Percentiles rank a stretch among this genome's conserved stretches.
phyloP scores from a whole-genome alignment of 495 filamentous ascomycete genomes.

The Tuber indicum region DNA sequence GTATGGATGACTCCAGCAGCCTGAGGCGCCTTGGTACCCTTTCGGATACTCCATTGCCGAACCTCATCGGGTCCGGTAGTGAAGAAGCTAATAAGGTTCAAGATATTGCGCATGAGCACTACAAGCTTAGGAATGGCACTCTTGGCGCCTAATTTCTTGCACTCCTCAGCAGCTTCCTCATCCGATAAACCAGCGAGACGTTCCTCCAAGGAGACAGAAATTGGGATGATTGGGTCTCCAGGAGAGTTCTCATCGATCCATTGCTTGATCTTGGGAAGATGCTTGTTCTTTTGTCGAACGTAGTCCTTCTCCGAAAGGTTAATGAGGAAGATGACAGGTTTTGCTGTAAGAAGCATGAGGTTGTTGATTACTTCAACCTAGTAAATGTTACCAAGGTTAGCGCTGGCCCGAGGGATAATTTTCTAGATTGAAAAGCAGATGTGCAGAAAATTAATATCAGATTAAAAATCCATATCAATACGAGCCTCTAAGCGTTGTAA shows the following conservation, averaged over 20 bases:
- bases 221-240: slow-evolving; percentile 83
- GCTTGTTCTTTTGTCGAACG: slow-evolving; percentile 98
- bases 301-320: slow-evolving; percentile 97
- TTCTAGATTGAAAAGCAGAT: background rate
- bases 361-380: slow-evolving; percentile 98
- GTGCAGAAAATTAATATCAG: slow-evolving; percentile 13
- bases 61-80: slow-evolving; percentile 96
- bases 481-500: slow-evolving; percentile 59
- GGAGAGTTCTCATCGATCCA: slow-evolving; percentile 88
- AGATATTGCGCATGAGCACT: slow-evolving; percentile 82
- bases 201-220: slow-evolving; percentile 89
- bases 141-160: slow-evolving; percentile 79
- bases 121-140: slow-evolving; percentile 90
- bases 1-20: slow-evolving; percentile 97
- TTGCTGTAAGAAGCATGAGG: slow-evolving; percentile 87
- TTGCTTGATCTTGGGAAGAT: slow-evolving; percentile 81
- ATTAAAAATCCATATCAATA: slow-evolving; percentile 66
- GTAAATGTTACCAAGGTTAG: slow-evolving; percentile 20
- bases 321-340: slow-evolving; percentile 94
- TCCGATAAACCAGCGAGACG: slow-evolving; percentile 71
- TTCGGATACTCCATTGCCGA: slow-evolving; percentile 95
- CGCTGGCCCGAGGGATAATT: slow-evolving; percentile 4
- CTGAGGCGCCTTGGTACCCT: slow-evolving; percentile 92
- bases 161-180: slow-evolving; percentile 76
- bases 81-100: slow-evolving; percentile 93